Evolutionary conservation across 1,284 basidiomycete species (phyloP).

Genomic region (Austroboletus olivaceoglutinosus): DNA sequence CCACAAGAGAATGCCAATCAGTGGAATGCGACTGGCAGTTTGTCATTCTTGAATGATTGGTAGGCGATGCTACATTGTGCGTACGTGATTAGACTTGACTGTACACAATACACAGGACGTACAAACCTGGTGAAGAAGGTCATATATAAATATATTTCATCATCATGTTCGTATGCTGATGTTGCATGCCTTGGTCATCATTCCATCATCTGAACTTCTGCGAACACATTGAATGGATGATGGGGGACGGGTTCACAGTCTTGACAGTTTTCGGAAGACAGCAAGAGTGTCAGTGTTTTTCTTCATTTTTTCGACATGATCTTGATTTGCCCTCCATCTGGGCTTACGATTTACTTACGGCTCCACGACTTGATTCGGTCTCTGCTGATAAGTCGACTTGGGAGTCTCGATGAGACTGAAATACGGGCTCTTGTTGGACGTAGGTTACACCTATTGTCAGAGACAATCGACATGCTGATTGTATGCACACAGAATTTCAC

Average conservation of each 20-base stretch:
- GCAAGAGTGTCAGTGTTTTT: slow-evolving; percentile 59
- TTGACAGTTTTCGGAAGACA: slow-evolving; percentile 82
- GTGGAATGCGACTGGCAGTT: background rate
- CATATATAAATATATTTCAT: background rate
- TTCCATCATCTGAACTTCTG: no score
- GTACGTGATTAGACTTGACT: background rate
- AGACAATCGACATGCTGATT: background rate
- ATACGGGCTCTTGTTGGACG: slow-evolving; percentile 77
- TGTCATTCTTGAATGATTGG: slow-evolving; percentile 49
- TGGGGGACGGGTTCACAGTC: no score
- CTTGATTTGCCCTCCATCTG: no score
- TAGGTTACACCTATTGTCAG: slow-evolving; percentile 17
- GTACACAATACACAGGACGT: slow-evolving; percentile 51
- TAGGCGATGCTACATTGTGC: slow-evolving; percentile 31
- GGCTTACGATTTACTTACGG: no score
- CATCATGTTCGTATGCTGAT: no score
- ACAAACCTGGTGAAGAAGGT: slow-evolving; percentile 77
- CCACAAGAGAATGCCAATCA: background rate
- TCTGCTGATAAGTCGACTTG: no score
- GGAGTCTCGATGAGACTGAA: slow-evolving; percentile 73
- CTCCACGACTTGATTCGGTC: no score
- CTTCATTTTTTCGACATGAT: no score
- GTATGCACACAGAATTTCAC: slow-evolving; percentile 63
- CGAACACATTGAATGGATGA: no score
- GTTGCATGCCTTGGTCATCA: no score